Base-by-base conservation (phyloP, 2,329 filamentous ascomycete species). In the Rhynchosporium agropyri region DNA sequence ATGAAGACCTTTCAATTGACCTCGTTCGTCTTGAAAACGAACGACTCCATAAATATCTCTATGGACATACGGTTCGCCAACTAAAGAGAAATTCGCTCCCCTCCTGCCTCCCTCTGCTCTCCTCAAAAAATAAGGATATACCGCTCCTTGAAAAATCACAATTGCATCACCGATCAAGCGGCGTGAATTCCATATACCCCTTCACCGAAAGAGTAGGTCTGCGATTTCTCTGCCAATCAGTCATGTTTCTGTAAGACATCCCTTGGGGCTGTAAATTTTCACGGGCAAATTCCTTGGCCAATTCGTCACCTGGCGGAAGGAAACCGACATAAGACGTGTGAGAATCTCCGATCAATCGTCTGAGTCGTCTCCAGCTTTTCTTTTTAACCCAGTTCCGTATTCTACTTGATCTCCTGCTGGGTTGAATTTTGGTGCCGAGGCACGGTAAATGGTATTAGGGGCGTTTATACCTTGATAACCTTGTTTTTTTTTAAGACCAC, bases 41-140 rank as follows among this genome's bases (percentile, higher is more conserved):
- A 1, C 1, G 20, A 20, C 58, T 9, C 59, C 59, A 60, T 64
- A 64, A 59, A 64, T 64, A 28, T 62, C 46, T 1, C 63, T 59
- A 62, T 62, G 63, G 31, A 64, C 59, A 57, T 60, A 64, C 15
- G 59, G 59, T 31, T 64, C 59, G 2, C 63, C 63, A 46, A 64
- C 31, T 2, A 64, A 40, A 28, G n/a, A n/a, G 36, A 46, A 64
- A 3, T 12, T 38, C 20, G 20, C 20, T 20, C 20, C 20, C 20
- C 20, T 20, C 20, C 20, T 20, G 20, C 31, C 51, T 6, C 28
- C 31, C 10, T 15, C 45, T 2, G 48, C 26, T 2, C 49, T 40
- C 36, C 57, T 56, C 33, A 60, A 33, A 28, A 63, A 20, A 33
- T 63, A 63, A 15, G 54, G 53, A 48, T 60, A 63, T 26, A 60